Evolutionary conservation across 1,284 basidiomycete species (phyloP).

Genomic region (Puccinia triticina): DNA sequence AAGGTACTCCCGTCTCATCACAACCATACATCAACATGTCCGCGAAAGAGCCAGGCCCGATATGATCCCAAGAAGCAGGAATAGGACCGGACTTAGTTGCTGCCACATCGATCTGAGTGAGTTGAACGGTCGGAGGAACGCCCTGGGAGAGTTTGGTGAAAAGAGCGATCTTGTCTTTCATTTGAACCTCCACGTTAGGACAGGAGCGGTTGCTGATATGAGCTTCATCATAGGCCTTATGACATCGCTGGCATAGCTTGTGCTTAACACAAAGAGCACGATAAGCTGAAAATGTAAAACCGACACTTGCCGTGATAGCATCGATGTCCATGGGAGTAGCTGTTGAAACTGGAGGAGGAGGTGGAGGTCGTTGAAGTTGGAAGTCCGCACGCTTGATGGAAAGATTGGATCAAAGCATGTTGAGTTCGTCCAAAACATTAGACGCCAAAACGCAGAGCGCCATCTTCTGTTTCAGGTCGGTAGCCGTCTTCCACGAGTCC

Average conservation of each 20-base stretch:
- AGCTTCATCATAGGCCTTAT: neutral
- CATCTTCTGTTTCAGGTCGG: neutral
- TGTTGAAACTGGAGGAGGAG: neutral
- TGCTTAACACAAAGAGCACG: neutral
- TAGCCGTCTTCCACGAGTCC: neutral
- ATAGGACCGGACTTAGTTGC: neutral
- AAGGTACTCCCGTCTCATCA: neutral
- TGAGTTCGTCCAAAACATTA: slow-evolving; percentile 10
- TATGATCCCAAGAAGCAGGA: slow-evolving; percentile 18
- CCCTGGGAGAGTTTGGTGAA: neutral
- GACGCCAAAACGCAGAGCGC: neutral
- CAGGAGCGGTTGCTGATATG: neutral
- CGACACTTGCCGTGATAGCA: neutral
- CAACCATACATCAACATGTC: slow-evolving; percentile 24
- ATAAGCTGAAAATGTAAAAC: neutral
- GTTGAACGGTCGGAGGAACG: neutral
- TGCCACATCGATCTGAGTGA: neutral
- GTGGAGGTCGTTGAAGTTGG: neutral
- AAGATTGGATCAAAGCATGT: neutral
- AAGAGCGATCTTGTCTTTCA: no score
- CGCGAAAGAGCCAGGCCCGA: no score
- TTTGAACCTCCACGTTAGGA: neutral
- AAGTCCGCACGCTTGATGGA: neutral
- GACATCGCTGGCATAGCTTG: no score
- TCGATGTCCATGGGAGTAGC: slow-evolving; percentile 22